Conservation (phyloP, 1,284 basidiomycete species). For the Schizophyllum amplum region DNA sequence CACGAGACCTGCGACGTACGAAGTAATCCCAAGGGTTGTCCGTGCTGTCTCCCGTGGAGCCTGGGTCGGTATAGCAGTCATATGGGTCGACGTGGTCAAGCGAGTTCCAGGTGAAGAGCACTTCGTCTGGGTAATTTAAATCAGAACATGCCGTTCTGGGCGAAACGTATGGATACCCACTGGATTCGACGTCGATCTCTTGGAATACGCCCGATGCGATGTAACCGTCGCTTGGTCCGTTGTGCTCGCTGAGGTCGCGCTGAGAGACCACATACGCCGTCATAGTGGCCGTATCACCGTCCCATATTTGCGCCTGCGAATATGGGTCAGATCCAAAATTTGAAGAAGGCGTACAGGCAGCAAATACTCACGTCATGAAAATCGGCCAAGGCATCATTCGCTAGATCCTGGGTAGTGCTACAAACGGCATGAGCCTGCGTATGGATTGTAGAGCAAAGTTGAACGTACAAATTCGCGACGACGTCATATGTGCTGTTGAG, state of each 20-base stretch:
- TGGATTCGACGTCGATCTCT: conserved; percentile 1
- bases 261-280: neutral
- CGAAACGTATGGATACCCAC: neutral
- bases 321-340: neutral
- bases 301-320: neutral
- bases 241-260: neutral
- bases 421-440: neutral
- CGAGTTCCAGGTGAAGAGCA: conserved; percentile 7
- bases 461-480: neutral
- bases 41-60: neutral
- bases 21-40: conserved; percentile 9
- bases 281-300: neutral
- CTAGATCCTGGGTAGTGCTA: neutral
- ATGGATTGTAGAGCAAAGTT: neutral
- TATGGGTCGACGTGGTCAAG: conserved; percentile 8
- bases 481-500: neutral
- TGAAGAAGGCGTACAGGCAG: neutral
- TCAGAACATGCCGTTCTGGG: neutral
- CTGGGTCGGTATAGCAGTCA: conserved; percentile 5
- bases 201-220: neutral
- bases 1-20: neutral
- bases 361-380: conserved; percentile 1
- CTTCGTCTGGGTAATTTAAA: conserved; percentile 3
- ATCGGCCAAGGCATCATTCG: conserved; percentile 1
- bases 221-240: neutral